phyloP scores from a whole-genome alignment of 2,329 filamentous ascomycete genomes.

The Penicillium sp. region DNA sequence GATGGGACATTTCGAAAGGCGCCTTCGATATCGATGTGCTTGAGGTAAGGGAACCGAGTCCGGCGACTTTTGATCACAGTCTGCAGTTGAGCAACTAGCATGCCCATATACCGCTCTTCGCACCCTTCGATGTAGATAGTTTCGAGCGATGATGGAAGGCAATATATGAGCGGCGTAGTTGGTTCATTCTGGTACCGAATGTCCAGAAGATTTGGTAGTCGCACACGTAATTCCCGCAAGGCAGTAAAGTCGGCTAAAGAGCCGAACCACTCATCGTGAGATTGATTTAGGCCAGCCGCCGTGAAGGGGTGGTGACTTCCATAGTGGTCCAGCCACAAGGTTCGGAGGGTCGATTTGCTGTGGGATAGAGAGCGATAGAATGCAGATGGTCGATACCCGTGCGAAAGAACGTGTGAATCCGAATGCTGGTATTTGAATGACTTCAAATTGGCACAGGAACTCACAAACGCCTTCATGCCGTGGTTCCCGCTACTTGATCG shows the following conservation, averaged over 20 bases:
- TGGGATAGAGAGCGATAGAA: conserved; percentile 25
- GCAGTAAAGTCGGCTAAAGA: conserved; percentile 27
- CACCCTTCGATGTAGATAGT: conserved; percentile 29
- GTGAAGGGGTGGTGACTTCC: conserved; percentile 31
- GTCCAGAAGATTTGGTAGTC: conserved; percentile 32
- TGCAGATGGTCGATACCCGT: conserved; percentile 27
- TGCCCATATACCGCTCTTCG: conserved; percentile 25
- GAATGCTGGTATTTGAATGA: conserved; percentile 35
- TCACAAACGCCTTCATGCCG: conserved; percentile 25
- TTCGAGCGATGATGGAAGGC: conserved; percentile 25
- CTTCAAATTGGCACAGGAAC: conserved; percentile 22
- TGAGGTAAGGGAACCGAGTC: conserved; percentile 19
- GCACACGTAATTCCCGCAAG: conserved; percentile 30
- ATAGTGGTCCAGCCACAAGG: conserved; percentile 30
- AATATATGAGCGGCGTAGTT: conserved; percentile 20
- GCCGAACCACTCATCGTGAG: conserved; percentile 33
- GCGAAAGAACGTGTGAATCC: conserved; percentile 25
- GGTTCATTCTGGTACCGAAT: conserved; percentile 29
- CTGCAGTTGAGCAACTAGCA: conserved; percentile 26
- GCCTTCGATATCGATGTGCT: conserved; percentile 27
- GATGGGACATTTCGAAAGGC: conserved; percentile 27
- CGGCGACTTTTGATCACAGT: conserved; percentile 21
- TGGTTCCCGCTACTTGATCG: conserved; percentile 26
- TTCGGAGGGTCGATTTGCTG: conserved; percentile 26
- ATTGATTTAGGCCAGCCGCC: conserved; percentile 27